Evolutionary conservation across 2,329 filamentous ascomycete genomes (phyloP), one percentile per base, ranked within the genome.

Genomic region (Hypoxylon sp.): DNA sequence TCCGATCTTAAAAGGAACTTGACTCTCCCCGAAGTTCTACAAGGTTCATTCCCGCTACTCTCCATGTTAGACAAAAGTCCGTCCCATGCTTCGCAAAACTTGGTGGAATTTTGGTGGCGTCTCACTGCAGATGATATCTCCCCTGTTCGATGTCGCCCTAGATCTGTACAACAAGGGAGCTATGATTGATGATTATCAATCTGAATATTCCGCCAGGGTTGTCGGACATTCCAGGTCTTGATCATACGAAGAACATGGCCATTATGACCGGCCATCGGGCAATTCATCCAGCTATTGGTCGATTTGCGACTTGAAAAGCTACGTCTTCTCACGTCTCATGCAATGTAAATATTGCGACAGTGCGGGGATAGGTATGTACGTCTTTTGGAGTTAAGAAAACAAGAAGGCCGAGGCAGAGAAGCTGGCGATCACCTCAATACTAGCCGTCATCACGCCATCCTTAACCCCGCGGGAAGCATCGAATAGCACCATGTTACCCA

Each of bases 381-480:
- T 51, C 9, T 2, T 38, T 25, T 43, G 53, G 59, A 52, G 45
- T 52, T 63, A 57, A 25, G 51, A 34, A 46, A 32, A 34, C 10
- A 48, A 23, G 45, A 53, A 45, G 38, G 43, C 41, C 49, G 63
- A 67, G 55, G 61, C 36, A 14, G 58, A 63, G 38, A 61, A 53
- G 51, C 41, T 62, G 55, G 55, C 60, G 63, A 66, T 66, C 68
- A 70, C 68, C 62, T 70, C 68, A 70, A 66, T 14, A 11, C 9
- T 43, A 25, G 34, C 36, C 17, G 23, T 13, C 68, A 71, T 71
- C 34, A 71, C 68, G 68, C 65, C 68, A 71, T 71, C 36, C 38
- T 34, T 45, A 19, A 68, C 68, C 68, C 66, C 68, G 52, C 66
- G 63, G 23, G 62, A 52, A 25, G 36, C 45, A 36, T 60, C 59